These are phyloP conservation scores for Avicennia marina DNA, from an alignment of 257 asterid genomes.

Conservation along the genomic window DNA sequence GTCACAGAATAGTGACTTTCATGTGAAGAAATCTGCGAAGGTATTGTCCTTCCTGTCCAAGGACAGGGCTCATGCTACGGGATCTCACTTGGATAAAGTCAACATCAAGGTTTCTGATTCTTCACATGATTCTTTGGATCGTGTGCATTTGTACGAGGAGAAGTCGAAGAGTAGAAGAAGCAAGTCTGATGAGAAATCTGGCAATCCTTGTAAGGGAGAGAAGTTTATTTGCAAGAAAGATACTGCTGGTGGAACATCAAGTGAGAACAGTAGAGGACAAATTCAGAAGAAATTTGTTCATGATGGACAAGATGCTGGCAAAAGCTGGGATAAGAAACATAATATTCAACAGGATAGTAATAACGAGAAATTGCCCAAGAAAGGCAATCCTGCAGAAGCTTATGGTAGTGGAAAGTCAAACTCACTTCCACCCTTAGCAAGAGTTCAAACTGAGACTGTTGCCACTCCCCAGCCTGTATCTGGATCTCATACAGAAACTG, in stretches of 20 bases:
- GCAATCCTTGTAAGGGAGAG: conserved; percentile 42
- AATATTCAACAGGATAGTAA: conserved; percentile 38
- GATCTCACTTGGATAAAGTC: conserved; percentile 42
- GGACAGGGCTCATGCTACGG: conserved; percentile 48
- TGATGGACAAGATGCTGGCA: conserved; percentile 37
- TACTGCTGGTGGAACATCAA: conserved; percentile 41
- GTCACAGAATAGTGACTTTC: conserved; percentile 33
- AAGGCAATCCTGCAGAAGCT: conserved; percentile 37
- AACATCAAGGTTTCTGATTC: conserved; percentile 38
- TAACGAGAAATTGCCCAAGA: conserved; percentile 47
- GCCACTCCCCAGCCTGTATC: conserved; percentile 33
- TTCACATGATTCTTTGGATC: conserved; percentile 39
- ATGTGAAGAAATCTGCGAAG: conserved; percentile 56
- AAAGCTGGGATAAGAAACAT: conserved; percentile 47
- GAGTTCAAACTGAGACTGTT: conserved; percentile 51
- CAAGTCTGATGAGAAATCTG: conserved; percentile 47
- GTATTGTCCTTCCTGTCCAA: conserved; percentile 54
- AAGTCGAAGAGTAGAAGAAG: conserved; percentile 56
- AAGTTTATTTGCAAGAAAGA: conserved; percentile 51
- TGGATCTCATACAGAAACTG: conserved; percentile 62
- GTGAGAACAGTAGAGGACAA: conserved; percentile 45
- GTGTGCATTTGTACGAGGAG: conserved; percentile 35
- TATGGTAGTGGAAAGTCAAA: conserved; percentile 55
- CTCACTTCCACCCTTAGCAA: conserved; percentile 71
- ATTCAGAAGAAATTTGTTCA: conserved; percentile 35